Conservation (phyloP, 225 moss, liverwort and hornwort genomes). For the Sphagnum tenellum region DNA sequence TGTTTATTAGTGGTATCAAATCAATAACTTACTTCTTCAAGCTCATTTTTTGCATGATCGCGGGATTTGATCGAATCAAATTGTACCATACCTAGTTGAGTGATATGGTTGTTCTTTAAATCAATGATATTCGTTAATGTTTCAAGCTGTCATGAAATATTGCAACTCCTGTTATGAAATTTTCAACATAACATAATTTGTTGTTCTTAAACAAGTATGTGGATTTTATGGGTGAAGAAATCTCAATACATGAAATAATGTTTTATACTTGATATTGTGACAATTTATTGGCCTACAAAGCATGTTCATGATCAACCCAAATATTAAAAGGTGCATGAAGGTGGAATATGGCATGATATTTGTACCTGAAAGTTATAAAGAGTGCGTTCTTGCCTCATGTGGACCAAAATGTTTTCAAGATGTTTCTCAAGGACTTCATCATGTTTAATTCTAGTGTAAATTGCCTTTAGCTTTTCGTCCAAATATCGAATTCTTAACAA, state of each 20-base stretch:
- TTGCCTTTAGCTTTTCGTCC: constrained; percentile 32
- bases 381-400: constrained; percentile 52
- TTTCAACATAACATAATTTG: background rate
- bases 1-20: too few species aligned
- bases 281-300: background rate
- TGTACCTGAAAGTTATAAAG: constrained; percentile 55
- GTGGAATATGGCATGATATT: background rate
- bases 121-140: constrained; percentile 29
- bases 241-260: too few species aligned
- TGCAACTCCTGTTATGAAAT: background rate
- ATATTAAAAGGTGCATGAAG: background rate
- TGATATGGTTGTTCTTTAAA: constrained; percentile 46
- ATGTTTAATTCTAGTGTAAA: constrained; percentile 40
- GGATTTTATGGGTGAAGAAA: too few species aligned
- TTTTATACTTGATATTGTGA: background rate
- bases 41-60: constrained; percentile 67
- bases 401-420: constrained; percentile 34
- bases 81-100: constrained; percentile 52
- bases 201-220: too few species aligned
- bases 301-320: background rate
- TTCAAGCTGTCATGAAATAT: constrained; percentile 33
- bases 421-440: constrained; percentile 47
- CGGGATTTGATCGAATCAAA: constrained; percentile 65
- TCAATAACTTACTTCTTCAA: constrained; percentile 78
- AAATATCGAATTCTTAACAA: constrained; percentile 47